Percentiles rank a stretch among this genome's conserved stretches.
These are phyloP conservation scores for Ascochyta rabiei DNA, from an alignment of 2,329 filamentous ascomycete species.

Conservation along the genomic window DNA sequence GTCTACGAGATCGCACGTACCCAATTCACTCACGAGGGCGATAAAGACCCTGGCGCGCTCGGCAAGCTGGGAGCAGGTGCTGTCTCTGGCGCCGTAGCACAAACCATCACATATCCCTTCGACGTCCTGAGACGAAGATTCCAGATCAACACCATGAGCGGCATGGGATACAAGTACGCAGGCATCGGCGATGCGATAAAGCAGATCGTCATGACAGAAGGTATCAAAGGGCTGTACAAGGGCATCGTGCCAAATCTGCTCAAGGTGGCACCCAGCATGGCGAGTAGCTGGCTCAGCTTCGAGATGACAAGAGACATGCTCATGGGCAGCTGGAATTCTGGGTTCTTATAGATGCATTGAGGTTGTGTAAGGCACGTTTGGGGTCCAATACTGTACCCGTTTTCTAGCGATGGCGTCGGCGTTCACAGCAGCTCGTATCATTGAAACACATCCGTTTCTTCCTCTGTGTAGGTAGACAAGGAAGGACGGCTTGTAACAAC, in stretches of 20 bases:
- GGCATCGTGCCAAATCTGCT: constrained; percentile 93
- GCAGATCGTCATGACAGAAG: constrained; percentile 83
- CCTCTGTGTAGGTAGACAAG: constrained; percentile 9
- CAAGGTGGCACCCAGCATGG: constrained; percentile 98
- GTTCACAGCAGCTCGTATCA: constrained; percentile 3
- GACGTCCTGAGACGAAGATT: constrained; percentile 93
- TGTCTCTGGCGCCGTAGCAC: constrained; percentile 92
- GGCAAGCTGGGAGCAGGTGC: constrained; percentile 90
- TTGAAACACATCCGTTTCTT: constrained; percentile 7
- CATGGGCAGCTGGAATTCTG: constrained; percentile 53
- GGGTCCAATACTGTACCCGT: background rate
- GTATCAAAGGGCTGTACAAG: constrained; percentile 86
- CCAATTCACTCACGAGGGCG: constrained; percentile 84
- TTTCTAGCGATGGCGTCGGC: constrained; percentile 14
- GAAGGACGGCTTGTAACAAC: constrained; percentile 9
- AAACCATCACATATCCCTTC: constrained; percentile 98
- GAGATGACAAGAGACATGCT: constrained; percentile 91
- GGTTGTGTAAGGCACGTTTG: background rate
- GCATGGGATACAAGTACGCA: constrained; percentile 96
- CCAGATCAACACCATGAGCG: constrained; percentile 99
- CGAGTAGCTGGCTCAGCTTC: constrained; percentile 96
- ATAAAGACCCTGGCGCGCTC: constrained; percentile 77
- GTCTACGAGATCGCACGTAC: constrained; percentile 89
- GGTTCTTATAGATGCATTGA: constrained; percentile 36
- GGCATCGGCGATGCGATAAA: constrained; percentile 81